Evolutionary conservation across 169 alveolate genomes (phyloP).

Genomic region (Plasmodium gallinaceum): DNA sequence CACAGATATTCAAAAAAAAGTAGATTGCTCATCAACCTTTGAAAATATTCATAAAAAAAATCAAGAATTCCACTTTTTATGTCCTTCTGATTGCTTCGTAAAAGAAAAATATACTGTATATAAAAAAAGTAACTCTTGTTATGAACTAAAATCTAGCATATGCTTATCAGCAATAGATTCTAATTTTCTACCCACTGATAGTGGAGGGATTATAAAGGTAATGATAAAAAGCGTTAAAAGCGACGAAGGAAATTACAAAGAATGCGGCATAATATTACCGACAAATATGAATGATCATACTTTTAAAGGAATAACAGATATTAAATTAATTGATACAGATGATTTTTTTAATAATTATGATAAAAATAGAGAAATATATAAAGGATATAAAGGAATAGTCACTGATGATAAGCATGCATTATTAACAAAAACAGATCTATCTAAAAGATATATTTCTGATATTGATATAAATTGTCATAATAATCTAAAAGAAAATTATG

Average conservation of each 20-base stretch:
- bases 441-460: conserved; percentile 60
- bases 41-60: conserved; percentile 37
- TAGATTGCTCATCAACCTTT: conserved; percentile 45
- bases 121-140: conserved; percentile 6
- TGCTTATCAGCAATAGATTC: conserved; percentile 57
- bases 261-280: conserved; percentile 55
- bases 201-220: conserved; percentile 47
- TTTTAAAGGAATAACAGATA: conserved; percentile 72
- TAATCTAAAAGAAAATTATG: conserved; percentile 50
- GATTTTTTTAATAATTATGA: conserved; percentile 65
- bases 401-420: conserved; percentile 73
- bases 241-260: conserved; percentile 31
- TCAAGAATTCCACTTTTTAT: conserved; percentile 49
- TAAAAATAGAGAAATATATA: conserved; percentile 28
- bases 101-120: neutral
- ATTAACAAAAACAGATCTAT: conserved; percentile 50
- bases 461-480: conserved; percentile 60
- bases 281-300: conserved; percentile 26
- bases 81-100: conserved; percentile 28
- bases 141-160: conserved; percentile 28
- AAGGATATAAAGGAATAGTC: conserved; percentile 72
- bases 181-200: conserved; percentile 24
- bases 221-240: conserved; percentile 17
- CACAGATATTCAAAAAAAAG: conserved; percentile 35
- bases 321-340: conserved; percentile 70